A percentile compares a stretch with the other conserved stretches of the same genome.
Evolutionary conservation across 192 early-diverging fungal genomes (phyloP).

Genomic region (Coemansia sp.): DNA sequence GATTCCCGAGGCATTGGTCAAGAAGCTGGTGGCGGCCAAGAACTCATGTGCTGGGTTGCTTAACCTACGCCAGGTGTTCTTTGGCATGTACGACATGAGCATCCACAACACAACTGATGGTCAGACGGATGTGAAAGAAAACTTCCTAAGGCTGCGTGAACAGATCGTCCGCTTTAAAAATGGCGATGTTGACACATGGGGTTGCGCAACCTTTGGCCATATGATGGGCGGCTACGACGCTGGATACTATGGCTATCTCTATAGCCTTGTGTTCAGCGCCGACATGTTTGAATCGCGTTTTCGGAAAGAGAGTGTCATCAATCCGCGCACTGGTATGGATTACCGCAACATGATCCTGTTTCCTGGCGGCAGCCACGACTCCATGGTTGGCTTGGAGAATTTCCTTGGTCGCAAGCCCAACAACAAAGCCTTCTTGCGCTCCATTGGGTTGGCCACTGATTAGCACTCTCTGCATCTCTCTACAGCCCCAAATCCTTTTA

Average conservation of each 20-base stretch:
- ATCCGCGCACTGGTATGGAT: slow-evolving; percentile 19
- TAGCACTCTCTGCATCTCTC: not conserved
- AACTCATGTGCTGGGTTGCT: slow-evolving; percentile 74
- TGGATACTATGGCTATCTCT: slow-evolving; percentile 77
- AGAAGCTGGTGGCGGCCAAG: slow-evolving; percentile 66
- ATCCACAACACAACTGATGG: slow-evolving; percentile 65
- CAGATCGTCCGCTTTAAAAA: slow-evolving; percentile 40
- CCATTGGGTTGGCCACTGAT: slow-evolving; percentile 56
- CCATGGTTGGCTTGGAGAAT: slow-evolving; percentile 63
- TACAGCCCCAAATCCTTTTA: not conserved
- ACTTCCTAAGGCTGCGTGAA: slow-evolving; percentile 53
- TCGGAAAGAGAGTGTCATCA: slow-evolving; percentile 59
- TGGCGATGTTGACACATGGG: slow-evolving; percentile 55
- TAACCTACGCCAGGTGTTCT: slow-evolving; percentile 75
- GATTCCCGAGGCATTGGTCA: slow-evolving; percentile 71
- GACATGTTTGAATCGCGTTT: slow-evolving; percentile 80
- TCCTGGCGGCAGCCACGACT: slow-evolving; percentile 61
- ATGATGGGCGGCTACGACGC: slow-evolving; percentile 75
- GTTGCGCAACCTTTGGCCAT: slow-evolving; percentile 61
- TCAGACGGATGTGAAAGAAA: slow-evolving; percentile 37
- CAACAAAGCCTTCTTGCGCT: slow-evolving; percentile 74
- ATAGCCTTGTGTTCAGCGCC: slow-evolving; percentile 74
- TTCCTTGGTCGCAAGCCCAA: slow-evolving; percentile 84
- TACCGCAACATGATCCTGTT: slow-evolving; percentile 28
- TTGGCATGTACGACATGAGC: slow-evolving; percentile 73